Conservation (phyloP, 2,329 filamentous ascomycete genomes). For the Fusarium humuli region DNA sequence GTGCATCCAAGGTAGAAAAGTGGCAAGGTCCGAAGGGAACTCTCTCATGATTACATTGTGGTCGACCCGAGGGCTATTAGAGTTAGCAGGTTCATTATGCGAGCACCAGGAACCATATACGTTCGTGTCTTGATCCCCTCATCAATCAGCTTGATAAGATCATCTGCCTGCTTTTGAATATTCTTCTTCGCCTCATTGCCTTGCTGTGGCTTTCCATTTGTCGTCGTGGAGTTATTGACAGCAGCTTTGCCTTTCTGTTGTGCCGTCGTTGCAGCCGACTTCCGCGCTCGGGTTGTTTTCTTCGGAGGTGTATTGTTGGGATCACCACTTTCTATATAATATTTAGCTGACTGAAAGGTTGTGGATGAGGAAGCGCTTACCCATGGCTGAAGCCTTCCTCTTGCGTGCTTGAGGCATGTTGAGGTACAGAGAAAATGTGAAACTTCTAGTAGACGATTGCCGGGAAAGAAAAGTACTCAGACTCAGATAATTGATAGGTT, state of each 20-base stretch:
- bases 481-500: background rate
- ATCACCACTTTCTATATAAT: constrained; percentile 22
- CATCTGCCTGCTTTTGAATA: constrained; percentile 40
- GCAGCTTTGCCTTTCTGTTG: constrained; percentile 5
- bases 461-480: background rate
- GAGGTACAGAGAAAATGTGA: background rate
- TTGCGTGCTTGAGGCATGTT: constrained; percentile 48
- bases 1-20: constrained; percentile 38
- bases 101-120: constrained; percentile 17
- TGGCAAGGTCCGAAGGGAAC: constrained; percentile 17
- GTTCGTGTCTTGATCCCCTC: constrained; percentile 13
- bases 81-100: background rate
- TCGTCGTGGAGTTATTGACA: background rate
- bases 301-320: constrained; percentile 22
- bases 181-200: constrained; percentile 36
- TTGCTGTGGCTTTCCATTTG: constrained; percentile 24
- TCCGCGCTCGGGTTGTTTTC: constrained; percentile 30
- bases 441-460: background rate
- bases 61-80: constrained; percentile 12
- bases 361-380: constrained; percentile 18
- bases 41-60: constrained; percentile 1
- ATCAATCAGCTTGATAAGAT: constrained; percentile 41
- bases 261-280: constrained; percentile 1
- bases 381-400: constrained; percentile 40
- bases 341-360: constrained; percentile 1